Conservation (phyloP, 257 asterid genomes). For the Avicennia marina region DNA sequence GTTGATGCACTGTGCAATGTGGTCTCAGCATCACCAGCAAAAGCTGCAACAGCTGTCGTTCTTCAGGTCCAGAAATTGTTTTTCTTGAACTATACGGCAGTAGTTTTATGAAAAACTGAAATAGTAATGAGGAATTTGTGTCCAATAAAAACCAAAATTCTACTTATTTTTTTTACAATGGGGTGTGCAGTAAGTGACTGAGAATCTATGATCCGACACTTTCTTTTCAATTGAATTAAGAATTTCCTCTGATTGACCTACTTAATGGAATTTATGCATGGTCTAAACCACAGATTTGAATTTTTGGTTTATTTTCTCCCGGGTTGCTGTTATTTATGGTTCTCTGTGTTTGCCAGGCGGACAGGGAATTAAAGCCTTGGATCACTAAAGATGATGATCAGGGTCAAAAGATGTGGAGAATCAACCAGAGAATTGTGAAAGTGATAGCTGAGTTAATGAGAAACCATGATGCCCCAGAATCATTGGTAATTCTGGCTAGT, state of each 20-base stretch:
- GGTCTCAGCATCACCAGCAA: constrained; percentile 88
- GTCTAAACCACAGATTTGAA: background rate
- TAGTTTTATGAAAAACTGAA: constrained; percentile 11
- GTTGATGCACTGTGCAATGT: constrained; percentile 97
- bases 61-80: constrained; percentile 85
- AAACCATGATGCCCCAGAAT: constrained; percentile 83
- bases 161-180: background rate
- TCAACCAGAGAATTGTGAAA: constrained; percentile 91
- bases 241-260: background rate
- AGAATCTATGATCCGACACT: background rate
- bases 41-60: constrained; percentile 95
- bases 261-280: background rate
- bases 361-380: constrained; percentile 93
- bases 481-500: constrained; percentile 75
- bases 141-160: background rate
- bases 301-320: background rate
- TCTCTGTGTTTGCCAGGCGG: constrained; percentile 73
- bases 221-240: background rate
- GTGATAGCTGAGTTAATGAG: constrained; percentile 91
- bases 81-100: constrained; percentile 25
- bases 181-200: background rate
- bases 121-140: background rate
- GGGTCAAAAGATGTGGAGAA: constrained; percentile 90
- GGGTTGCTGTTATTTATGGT: constrained; percentile 22
- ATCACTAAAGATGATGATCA: constrained; percentile 89